Conservation (phyloP, 2,329 filamentous ascomycete species). For the Ophiostoma triangulosporum region DNA sequence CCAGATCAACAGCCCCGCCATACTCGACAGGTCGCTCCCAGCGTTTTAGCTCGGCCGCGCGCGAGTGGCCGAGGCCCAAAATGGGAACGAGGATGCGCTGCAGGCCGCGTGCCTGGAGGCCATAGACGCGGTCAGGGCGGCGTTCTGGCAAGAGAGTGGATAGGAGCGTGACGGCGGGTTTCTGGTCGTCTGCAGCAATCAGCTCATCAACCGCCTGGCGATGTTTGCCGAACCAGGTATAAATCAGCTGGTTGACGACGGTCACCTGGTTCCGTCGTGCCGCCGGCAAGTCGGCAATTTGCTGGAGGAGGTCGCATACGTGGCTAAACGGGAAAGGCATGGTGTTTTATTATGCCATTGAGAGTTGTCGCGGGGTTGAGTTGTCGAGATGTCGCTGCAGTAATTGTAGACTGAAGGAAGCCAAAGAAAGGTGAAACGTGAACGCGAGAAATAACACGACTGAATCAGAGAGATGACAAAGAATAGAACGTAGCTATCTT, state of each 20-base stretch:
- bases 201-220: slow-evolving; percentile 19
- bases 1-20: slow-evolving; percentile 63
- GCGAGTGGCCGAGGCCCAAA: slow-evolving; percentile 49
- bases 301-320: slow-evolving; percentile 61
- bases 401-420: too few relatives aligned
- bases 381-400: too few relatives aligned
- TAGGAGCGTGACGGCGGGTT: slow-evolving; percentile 49
- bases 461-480: too few relatives aligned
- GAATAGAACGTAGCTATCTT: too few relatives aligned
- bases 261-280: slow-evolving; percentile 15
- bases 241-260: slow-evolving; percentile 24
- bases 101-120: slow-evolving; percentile 47
- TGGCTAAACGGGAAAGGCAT: slow-evolving; percentile 58
- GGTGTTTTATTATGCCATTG: neutral
- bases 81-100: slow-evolving; percentile 54
- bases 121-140: slow-evolving; percentile 66
- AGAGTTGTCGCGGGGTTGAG: too few relatives aligned
- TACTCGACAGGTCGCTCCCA: slow-evolving; percentile 42
- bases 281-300: slow-evolving; percentile 37
- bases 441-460: too few relatives aligned
- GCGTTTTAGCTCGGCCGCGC: slow-evolving; percentile 45
- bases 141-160: slow-evolving; percentile 65
- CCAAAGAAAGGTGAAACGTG: too few relatives aligned
- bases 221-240: slow-evolving; percentile 57
- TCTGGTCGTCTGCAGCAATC: slow-evolving; percentile 28